phyloP scores from a whole-genome alignment of 2,329 filamentous ascomycete genomes.

The Aspergillus piperis region DNA sequence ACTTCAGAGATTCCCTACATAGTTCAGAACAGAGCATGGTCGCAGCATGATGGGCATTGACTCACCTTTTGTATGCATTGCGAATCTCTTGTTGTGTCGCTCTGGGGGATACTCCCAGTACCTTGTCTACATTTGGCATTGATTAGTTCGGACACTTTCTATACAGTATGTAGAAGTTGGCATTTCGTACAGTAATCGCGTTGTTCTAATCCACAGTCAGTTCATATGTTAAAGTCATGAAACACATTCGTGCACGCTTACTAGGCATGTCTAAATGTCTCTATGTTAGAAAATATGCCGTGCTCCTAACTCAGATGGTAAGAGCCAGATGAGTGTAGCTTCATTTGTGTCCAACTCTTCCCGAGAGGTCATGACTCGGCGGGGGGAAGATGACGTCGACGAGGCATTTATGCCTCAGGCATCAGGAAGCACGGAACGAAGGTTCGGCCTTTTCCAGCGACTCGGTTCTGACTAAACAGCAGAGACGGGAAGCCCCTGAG shows the following conservation, averaged over 20 bases:
- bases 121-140: conserved; percentile 58
- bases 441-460: not conserved
- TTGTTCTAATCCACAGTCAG: conserved; percentile 24
- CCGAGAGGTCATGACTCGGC: not conserved
- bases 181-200: conserved; percentile 45
- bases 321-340: not conserved
- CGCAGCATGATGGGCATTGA: not conserved
- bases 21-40: not conserved
- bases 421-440: not conserved
- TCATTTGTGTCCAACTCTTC: not conserved
- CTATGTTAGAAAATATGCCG: not conserved
- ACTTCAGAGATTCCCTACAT: conserved; percentile 79
- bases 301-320: not conserved
- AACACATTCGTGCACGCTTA: not conserved
- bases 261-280: not conserved
- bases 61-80: conserved; percentile 87
- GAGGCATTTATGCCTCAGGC: not conserved
- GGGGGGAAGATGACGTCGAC: not conserved
- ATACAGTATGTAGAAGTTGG: not conserved
- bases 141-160: not conserved
- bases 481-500: conserved; percentile 1
- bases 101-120: conserved; percentile 71
- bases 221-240: not conserved
- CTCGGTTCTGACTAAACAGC: not conserved
- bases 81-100: conserved; percentile 83